These are phyloP conservation scores for Rhododendron mucronatum DNA, from an alignment of 148 eudicot species.

Conservation along the genomic window DNA sequence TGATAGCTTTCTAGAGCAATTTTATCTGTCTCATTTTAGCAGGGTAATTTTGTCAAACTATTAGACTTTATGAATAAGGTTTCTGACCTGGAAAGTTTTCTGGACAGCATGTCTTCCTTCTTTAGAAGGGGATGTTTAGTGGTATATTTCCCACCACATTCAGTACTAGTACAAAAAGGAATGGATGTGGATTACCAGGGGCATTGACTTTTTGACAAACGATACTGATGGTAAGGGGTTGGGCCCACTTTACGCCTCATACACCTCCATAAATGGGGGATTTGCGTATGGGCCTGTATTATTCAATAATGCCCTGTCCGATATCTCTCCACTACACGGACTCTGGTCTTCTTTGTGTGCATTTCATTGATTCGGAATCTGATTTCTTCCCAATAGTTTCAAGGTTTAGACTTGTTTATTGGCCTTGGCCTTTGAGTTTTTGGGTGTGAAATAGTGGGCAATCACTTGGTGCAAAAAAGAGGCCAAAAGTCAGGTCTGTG, in stretches of 20 bases:
- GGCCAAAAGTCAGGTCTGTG: not conserved
- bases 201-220: not conserved
- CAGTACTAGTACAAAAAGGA: not conserved
- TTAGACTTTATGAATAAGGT: not conserved
- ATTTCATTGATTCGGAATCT: not conserved
- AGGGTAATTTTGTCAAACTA: not conserved
- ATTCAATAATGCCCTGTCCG: not conserved
- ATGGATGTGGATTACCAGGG: not conserved
- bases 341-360: not conserved
- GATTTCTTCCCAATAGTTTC: conserved; percentile 24
- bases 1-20: not conserved
- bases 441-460: not conserved
- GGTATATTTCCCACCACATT: not conserved
- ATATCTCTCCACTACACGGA: not conserved
- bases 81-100: not conserved
- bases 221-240: not conserved
- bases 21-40: not conserved
- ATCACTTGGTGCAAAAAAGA: not conserved
- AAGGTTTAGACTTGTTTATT: not conserved
- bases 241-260: not conserved
- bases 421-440: not conserved
- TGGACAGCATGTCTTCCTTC: not conserved
- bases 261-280: not conserved
- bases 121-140: not conserved
- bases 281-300: not conserved